Conservation (phyloP, 768 basidiomycete species). For the Clavaria fumosa region DNA sequence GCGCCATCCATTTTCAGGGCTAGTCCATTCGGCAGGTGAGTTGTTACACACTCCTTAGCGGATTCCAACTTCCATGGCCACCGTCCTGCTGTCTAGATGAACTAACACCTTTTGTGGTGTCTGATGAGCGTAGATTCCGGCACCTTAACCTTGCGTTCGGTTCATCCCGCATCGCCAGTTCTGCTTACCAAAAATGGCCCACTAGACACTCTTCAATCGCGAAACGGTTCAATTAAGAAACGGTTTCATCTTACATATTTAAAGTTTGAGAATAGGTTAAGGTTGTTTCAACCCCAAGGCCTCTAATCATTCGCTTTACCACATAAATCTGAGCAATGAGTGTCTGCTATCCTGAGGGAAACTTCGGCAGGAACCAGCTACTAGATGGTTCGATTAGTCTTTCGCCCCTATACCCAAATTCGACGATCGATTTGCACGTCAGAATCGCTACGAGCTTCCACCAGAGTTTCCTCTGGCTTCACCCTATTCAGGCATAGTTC, state of each 20-base stretch:
- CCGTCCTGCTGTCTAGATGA: conserved; percentile 81
- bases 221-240: conserved; percentile 67
- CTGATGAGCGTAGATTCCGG: conserved; percentile 73
- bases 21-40: conserved; percentile 85
- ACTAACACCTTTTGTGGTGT: conserved; percentile 78
- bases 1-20: conserved; percentile 87
- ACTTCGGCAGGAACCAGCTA: no score
- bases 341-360: no score
- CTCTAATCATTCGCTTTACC: no score
- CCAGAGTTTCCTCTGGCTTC: conserved; percentile 93
- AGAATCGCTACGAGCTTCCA: conserved; percentile 91
- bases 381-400: no score
- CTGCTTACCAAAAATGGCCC: conserved; percentile 69
- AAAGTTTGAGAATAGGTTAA: no score
- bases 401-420: conserved; percentile 93
- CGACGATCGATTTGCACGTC: conserved; percentile 92
- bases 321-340: no score
- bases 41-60: conserved; percentile 82
- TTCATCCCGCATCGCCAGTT: conserved; percentile 53
- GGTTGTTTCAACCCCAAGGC: no score
- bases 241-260: no score
- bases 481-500: no score
- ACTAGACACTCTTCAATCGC: conserved; percentile 68
- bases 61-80: conserved; percentile 79
- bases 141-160: conserved; percentile 59